These are phyloP conservation scores for Parastagonospora nodorum DNA, from an alignment of 2,329 filamentous ascomycete species.

Conservation along the genomic window DNA sequence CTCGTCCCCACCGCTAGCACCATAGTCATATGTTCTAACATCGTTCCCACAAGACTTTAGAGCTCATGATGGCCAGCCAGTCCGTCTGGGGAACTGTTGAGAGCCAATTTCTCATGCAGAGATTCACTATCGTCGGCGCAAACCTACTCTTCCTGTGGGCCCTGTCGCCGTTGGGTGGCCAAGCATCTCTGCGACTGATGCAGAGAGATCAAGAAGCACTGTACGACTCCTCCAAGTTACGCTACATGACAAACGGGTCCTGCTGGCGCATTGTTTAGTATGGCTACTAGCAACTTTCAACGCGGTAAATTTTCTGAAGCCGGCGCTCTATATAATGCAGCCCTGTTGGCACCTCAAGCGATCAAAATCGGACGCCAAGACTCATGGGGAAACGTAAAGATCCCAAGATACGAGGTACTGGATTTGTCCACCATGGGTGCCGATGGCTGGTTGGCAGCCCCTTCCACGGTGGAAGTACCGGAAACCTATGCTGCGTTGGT, in stretches of 20 bases:
- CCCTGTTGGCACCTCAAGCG: slow-evolving; percentile 24
- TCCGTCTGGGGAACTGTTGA: slow-evolving; percentile 46
- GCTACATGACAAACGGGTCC: slow-evolving; percentile 38
- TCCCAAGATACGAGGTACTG: slow-evolving; percentile 27
- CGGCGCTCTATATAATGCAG: slow-evolving; percentile 30
- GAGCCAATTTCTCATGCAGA: slow-evolving; percentile 38
- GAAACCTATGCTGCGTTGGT: too few relatives aligned
- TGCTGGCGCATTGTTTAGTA: slow-evolving; percentile 15
- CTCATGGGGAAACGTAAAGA: slow-evolving; percentile 44
- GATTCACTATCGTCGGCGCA: slow-evolving; percentile 36
- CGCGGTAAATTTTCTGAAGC: slow-evolving; percentile 20
- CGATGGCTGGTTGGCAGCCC: too few relatives aligned
- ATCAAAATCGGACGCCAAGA: slow-evolving; percentile 34
- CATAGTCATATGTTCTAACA: slow-evolving; percentile 2
- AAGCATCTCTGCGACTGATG: slow-evolving; percentile 43
- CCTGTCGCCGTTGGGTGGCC: slow-evolving; percentile 45
- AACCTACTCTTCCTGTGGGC: slow-evolving; percentile 44
- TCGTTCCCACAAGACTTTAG: slow-evolving; percentile 28
- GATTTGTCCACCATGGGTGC: slow-evolving; percentile 5
- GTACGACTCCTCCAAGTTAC: slow-evolving; percentile 11
- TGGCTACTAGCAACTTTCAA: slow-evolving; percentile 13
- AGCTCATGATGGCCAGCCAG: slow-evolving; percentile 44
- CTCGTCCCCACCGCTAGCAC: not conserved
- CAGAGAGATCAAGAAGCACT: slow-evolving; percentile 5
- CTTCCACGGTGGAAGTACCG: not conserved